These are phyloP conservation scores for Hygrocybe punicea DNA, from an alignment of 768 basidiomycete genomes.

Conservation along the genomic window DNA sequence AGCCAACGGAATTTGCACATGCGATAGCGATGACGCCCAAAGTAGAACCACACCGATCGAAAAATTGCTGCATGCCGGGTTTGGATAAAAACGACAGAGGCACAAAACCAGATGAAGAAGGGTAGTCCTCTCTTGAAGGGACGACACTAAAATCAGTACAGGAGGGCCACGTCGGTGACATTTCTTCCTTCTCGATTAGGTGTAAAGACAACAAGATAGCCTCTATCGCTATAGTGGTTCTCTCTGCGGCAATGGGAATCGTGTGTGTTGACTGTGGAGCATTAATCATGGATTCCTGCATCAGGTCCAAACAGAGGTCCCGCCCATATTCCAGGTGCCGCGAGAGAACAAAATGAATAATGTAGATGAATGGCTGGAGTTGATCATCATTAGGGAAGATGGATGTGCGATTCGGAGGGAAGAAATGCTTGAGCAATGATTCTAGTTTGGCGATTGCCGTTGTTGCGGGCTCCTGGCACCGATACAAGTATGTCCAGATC, in stretches of 20 bases:
- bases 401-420: slow-evolving; percentile 63
- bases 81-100: slow-evolving; percentile 55
- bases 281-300: slow-evolving; percentile 63
- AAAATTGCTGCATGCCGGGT: slow-evolving; percentile 67
- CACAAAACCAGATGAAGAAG: slow-evolving; percentile 61
- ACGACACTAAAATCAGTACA: slow-evolving; percentile 60
- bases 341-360: slow-evolving; percentile 77
- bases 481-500: slow-evolving; percentile 93
- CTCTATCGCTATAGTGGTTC: slow-evolving; percentile 69
- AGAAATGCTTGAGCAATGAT: slow-evolving; percentile 67
- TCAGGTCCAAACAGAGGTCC: slow-evolving; percentile 74
- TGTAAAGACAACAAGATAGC: slow-evolving; percentile 73
- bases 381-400: slow-evolving; percentile 71
- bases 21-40: slow-evolving; percentile 54
- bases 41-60: slow-evolving; percentile 59
- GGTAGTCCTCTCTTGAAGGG: slow-evolving; percentile 62
- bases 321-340: slow-evolving; percentile 83
- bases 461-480: slow-evolving; percentile 81
- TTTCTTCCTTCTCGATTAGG: slow-evolving; percentile 66
- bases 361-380: slow-evolving; percentile 70
- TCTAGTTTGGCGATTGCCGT: slow-evolving; percentile 82
- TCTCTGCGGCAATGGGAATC: slow-evolving; percentile 60
- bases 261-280: slow-evolving; percentile 41
- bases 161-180: slow-evolving; percentile 75
- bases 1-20: slow-evolving; percentile 63